Base-by-base conservation (phyloP, 208 protist species). In the Strigomonas galati region DNA sequence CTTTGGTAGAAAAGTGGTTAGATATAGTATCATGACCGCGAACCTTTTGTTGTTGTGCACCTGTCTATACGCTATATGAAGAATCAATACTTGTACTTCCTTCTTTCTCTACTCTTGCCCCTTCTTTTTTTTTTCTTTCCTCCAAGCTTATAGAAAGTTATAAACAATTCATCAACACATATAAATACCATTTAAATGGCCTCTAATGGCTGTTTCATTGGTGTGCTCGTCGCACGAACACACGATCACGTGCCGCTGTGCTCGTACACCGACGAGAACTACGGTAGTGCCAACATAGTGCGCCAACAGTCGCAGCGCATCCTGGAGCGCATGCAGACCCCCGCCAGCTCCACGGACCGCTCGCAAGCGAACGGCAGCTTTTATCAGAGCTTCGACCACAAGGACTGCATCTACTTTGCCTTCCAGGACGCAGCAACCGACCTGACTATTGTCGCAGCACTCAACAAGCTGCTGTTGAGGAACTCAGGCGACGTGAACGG, bases 371-470 rank as follows among this genome's bases (percentile, higher is more conserved):
- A 74, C 52, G 90, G 87, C n/a, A 91, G 83, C 70, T 89, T 89
- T 67, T 96, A 96, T 70, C 84, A 96, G 63, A 96, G 90, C 60
- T 96, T 93, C 65, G 87, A 96, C 58, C 84, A 96, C 74, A 84
- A 86, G 26, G 85, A 96, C 63, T 91, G 87, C 65, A 79, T 96
- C 32, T 96, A 92, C 67, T 96, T 93, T 76, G 90, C 85, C 15
- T 93, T 96, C 51, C 87, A 93, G 59, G 90, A 96, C 67, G 76
- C 90, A 10, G 85, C 78, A 4, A 96, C 85, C 3, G 77, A 92
- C 63, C 64, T 96, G 35, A 93, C 90, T n/a, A 75, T 96, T 24
- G 85, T 96, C 43, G 76, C 84, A n/a, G 90, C 85, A 62, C 52
- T 96, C 27, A 96, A 96, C 72, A 96, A 96, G 71, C 66, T 96